Conservation (phyloP, 257 asterid genomes). For the Paraleonurus japonicus region DNA sequence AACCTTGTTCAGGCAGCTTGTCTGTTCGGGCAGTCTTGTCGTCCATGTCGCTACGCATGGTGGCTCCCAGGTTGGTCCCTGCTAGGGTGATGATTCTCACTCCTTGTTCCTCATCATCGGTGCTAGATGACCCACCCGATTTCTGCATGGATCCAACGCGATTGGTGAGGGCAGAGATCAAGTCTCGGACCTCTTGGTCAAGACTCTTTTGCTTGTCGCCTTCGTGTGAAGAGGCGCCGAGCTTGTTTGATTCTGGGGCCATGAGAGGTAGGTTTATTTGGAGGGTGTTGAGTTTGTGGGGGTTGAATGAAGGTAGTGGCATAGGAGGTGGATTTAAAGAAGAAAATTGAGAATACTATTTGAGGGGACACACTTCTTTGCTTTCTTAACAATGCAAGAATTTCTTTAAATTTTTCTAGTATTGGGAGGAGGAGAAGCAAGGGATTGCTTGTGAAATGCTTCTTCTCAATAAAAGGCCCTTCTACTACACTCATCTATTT, state of each 20-base stretch:
- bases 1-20: too few species aligned
- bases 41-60: constrained; percentile 71
- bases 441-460: constrained; percentile 42
- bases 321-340: constrained; percentile 30
- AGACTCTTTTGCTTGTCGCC: constrained; percentile 45
- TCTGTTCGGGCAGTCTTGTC: constrained; percentile 35
- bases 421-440: constrained; percentile 32
- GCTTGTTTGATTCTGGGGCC: constrained; percentile 40
- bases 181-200: constrained; percentile 56
- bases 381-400: constrained; percentile 42
- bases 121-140: constrained; percentile 32
- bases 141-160: constrained; percentile 52
- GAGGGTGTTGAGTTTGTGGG: constrained; percentile 2
- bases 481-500: not conserved
- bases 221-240: constrained; percentile 27
- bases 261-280: constrained; percentile 19
- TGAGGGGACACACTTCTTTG: constrained; percentile 26
- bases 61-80: constrained; percentile 83
- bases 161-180: constrained; percentile 58
- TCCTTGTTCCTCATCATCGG: constrained; percentile 46
- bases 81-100: constrained; percentile 74
- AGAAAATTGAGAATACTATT: not conserved
- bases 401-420: too few species aligned
- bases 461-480: constrained; percentile 10
- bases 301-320: not conserved